Base-by-base conservation (phyloP, 1,284 basidiomycete species). In the Tilletiaria anomala region DNA sequence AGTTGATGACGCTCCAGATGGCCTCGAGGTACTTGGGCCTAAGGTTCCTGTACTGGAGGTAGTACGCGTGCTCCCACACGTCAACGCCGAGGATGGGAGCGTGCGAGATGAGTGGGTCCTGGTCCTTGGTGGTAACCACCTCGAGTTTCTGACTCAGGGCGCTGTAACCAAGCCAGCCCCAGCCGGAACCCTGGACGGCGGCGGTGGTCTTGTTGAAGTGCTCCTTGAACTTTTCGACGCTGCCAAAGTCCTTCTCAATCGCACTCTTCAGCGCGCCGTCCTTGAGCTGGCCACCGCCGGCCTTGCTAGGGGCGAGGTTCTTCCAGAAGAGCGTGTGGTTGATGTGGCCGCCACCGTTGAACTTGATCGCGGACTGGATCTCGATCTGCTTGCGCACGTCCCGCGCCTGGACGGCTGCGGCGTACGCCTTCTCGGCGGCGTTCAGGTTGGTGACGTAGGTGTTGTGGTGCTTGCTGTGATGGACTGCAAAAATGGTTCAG, bases 301-400 rank as follows among this genome's bases (percentile, higher is more conserved):
- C 41, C 35, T 39, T 56, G 41, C 49, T 26, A 17, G 61, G 61
- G n/a, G 61, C 61, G 12, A 66, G 78, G 73, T 93, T 96, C 72
- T 82, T 87, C 93, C 91, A 97, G 76, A 97, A 97, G 42, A 97
- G 76, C 33, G 87, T 80, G 69, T 87, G 85, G 70, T 87, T 87
- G 72, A 69, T 39, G 38, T 39, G 38, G 17, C 83, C 84, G 68
- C 84, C 84, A 37, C 84, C 84, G 71, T 88, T 88, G 73, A 88
- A 88, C 72, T 83, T 86, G 71, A 89, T 74, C 12, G 84, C 83
- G 16, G 78, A 70, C 71, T 86, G 83, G 47, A 89, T 77, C 20
- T 77, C 78, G 68, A 97, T 93, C 64, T 78, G 75, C 68, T 83
- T 80, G 69, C 80, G 81, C 54, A 81, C 76, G 50, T 73, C 78